These are phyloP conservation scores for Paecilomyces dactylethromorphus DNA, from an alignment of 2,329 filamentous ascomycete genomes.

Conservation along the genomic window DNA sequence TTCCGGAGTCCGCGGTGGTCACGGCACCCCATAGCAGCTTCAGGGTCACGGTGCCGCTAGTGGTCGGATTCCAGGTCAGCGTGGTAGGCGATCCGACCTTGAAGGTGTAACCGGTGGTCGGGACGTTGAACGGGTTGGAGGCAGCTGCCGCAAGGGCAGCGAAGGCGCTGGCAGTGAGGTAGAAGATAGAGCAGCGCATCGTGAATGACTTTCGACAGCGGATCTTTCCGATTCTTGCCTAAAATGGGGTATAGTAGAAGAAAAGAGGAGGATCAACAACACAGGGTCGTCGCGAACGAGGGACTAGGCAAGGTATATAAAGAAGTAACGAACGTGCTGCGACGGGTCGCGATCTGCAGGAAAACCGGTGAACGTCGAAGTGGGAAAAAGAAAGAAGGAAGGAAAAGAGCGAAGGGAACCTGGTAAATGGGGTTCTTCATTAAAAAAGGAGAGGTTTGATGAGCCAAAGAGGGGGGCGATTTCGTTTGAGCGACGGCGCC, in stretches of 20 bases:
- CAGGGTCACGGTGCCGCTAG: conserved; percentile 46
- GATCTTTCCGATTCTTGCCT: background rate
- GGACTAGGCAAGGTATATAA: background rate
- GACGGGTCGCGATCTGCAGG: background rate
- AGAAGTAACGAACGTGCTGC: background rate
- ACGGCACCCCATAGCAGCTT: conserved; percentile 41
- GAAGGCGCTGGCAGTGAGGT: conserved; percentile 38
- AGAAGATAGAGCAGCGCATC: conserved; percentile 42
- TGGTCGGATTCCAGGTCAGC: conserved; percentile 46
- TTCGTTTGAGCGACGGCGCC: background rate
- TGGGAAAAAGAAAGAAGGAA: background rate
- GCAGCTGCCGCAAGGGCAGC: conserved; percentile 36
- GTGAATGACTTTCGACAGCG: conserved; percentile 14
- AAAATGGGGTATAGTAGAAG: background rate
- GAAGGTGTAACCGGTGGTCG: conserved; percentile 36
- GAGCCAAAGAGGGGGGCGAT: background rate
- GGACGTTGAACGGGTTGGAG: conserved; percentile 45
- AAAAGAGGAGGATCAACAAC: background rate
- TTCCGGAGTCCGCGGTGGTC: conserved; percentile 35
- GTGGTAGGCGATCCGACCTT: conserved; percentile 40
- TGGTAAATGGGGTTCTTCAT: too few relatives aligned
- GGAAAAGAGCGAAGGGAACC: background rate
- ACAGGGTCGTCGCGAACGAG: background rate
- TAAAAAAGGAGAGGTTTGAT: background rate
- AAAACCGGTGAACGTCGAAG: background rate